Evolutionary conservation across 148 eudicot genomes (phyloP), one percentile per base, ranked within the genome.

Genomic region (Beta vulgaris): DNA sequence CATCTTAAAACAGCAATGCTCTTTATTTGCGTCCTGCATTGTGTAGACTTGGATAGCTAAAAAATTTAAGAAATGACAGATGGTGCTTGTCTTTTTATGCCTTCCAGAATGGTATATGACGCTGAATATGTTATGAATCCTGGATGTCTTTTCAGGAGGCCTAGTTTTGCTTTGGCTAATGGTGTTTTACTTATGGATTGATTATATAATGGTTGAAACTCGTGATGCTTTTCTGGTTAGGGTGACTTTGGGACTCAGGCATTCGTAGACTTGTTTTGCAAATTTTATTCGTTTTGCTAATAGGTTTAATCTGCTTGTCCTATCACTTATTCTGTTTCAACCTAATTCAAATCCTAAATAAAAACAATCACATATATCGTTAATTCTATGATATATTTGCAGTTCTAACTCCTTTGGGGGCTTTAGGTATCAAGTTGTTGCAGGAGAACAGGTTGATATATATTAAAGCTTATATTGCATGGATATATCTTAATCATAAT

Each of bases 381-480:
- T 53, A 25, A 51, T 51, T 25, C 57, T 25, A 32, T 58, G 2
- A 26, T 57, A 58, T 58, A 0, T 28, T 58, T 11, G 62, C 31
- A 28, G 34, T 58, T 58, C 7, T 8, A 6, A 25, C 3, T 5
- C 34, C 32, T 29, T n/a, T 58, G 4, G 34, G 57, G 23, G 34
- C 15, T 25, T 10, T 26, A 58, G 62, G 34, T 58, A 1, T 18
- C 36, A 32, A 34, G 23, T 18, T 21, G 42, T 15, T 40, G 19
- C 35, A 16, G 16, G 48, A 42, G 10, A 58, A 31, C 42, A 18
- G 3, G 31, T 14, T 73, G 36, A 61, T 3, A 1, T 73, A 25
- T 36, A 2, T 71, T 44, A 29, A 29, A 72, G 21, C 31, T 73
- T 75, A 7, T 40, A n/a, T 73, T 34, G 26, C 70, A 14, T 60